A percentile compares a stretch with the other conserved stretches of the same genome.
phyloP scores from a whole-genome alignment of 2,329 filamentous ascomycete genomes.

The Corinectria fuckeliana region DNA sequence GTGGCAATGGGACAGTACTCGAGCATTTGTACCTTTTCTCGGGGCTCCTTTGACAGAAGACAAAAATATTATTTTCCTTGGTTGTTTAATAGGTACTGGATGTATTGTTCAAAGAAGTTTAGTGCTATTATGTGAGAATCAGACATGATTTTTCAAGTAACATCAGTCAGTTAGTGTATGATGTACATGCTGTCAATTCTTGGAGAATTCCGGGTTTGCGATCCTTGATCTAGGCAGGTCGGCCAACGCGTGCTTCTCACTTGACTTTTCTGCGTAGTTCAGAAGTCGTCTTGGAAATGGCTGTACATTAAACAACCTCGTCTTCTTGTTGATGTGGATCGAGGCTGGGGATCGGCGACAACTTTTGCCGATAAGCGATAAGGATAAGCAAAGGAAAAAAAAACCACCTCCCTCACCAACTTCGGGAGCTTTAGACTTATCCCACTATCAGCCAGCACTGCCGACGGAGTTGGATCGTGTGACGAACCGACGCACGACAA shows the following conservation, averaged over 20 bases:
- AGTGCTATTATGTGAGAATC: not conserved
- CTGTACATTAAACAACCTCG: no score
- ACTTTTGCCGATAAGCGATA: slow-evolving; percentile 32
- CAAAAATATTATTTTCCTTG: slow-evolving; percentile 28
- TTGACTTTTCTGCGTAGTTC: no score
- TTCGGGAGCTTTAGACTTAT: slow-evolving; percentile 12
- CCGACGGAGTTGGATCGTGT: not conserved
- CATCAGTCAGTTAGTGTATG: no score
- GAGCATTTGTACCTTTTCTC: slow-evolving; percentile 25
- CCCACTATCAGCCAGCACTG: slow-evolving; percentile 8
- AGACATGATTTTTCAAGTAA: not conserved
- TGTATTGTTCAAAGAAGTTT: not conserved
- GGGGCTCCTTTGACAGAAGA: slow-evolving; percentile 34
- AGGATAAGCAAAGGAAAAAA: slow-evolving; percentile 26
- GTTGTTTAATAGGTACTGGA: not conserved
- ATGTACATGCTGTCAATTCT: no score
- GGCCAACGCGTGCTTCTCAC: no score
- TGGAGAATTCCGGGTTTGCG: no score
- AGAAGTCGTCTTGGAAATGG: no score
- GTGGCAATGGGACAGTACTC: slow-evolving; percentile 16
- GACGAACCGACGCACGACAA: not conserved
- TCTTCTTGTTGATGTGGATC: slow-evolving; percentile 4
- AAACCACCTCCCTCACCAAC: slow-evolving; percentile 12
- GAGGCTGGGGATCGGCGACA: slow-evolving; percentile 31
- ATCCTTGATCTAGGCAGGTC: no score